Evolutionary conservation across 805 yeast species (phyloP).

Genomic region (Jamesozyma hellenica): DNA sequence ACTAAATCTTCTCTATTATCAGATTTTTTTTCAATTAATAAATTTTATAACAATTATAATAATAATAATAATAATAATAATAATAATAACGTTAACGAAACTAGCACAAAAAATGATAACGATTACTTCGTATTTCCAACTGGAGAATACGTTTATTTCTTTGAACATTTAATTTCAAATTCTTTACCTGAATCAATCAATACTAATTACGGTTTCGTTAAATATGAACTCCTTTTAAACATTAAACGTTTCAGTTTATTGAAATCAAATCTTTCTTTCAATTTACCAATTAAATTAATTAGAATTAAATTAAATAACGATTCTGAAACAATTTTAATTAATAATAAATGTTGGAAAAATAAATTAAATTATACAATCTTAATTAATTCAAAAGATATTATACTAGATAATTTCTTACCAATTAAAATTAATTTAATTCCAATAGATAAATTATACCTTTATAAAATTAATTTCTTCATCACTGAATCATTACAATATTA

Average conservation of each 20-base stretch:
- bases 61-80: too few species aligned
- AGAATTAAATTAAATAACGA: conserved; percentile 63
- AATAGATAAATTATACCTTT: conserved; percentile 71
- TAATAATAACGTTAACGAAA: background rate
- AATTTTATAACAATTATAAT: too few species aligned
- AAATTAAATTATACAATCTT: conserved; percentile 79
- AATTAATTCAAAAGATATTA: conserved; percentile 76
- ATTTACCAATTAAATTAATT: conserved; percentile 51
- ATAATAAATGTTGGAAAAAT: conserved; percentile 82
- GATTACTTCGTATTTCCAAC: conserved; percentile 47
- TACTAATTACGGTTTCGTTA: conserved; percentile 71
- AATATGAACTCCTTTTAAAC: conserved; percentile 56
- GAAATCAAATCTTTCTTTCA: conserved; percentile 53
- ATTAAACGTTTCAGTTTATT: conserved; percentile 76
- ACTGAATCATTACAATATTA: conserved; percentile 85
- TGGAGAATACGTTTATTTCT: conserved; percentile 84
- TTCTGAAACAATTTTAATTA: conserved; percentile 81
- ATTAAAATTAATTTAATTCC: conserved; percentile 77
- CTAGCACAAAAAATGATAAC: background rate
- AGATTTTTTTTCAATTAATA: background rate
- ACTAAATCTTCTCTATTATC: background rate
- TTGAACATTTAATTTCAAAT: conserved; percentile 78
- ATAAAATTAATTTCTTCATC: conserved; percentile 70
- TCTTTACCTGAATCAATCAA: conserved; percentile 68
- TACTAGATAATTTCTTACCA: conserved; percentile 74